Conservation (phyloP, 2,329 filamentous ascomycete species). For the Fusarium camptoceras region DNA sequence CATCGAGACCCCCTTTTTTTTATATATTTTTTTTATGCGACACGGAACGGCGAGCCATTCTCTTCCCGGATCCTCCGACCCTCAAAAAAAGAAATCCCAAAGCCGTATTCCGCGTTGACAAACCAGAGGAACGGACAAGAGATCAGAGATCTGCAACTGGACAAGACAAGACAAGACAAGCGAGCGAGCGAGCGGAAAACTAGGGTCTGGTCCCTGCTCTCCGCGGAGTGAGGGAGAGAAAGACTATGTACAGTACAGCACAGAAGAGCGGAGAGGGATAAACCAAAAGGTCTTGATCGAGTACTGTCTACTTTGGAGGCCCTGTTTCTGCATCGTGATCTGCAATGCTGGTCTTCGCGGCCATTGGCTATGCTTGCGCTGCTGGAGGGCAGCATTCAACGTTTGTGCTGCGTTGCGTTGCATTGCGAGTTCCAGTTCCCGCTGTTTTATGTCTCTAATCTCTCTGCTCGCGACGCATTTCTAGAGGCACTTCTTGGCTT, state of each 20-base stretch:
- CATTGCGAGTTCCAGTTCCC: neutral
- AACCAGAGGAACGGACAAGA: neutral
- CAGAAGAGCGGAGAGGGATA: neutral
- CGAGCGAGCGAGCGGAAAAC: slow-evolving; percentile 5
- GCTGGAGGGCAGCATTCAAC: slow-evolving; percentile 8
- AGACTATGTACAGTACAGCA: neutral
- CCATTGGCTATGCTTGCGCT: slow-evolving; percentile 26
- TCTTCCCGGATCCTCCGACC: slow-evolving; percentile 4
- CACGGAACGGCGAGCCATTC: neutral
- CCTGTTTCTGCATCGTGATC: slow-evolving; percentile 32
- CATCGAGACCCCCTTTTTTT: neutral
- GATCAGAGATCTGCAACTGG: slow-evolving; percentile 25
- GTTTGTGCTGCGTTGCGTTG: neutral
- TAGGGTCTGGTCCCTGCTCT: slow-evolving; percentile 26
- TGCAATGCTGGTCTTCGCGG: slow-evolving; percentile 8
- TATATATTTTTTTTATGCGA: neutral
- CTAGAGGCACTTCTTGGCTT: neutral
- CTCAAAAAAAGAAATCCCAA: slow-evolving; percentile 1
- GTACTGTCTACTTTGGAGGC: slow-evolving; percentile 27
- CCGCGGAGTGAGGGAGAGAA: neutral
- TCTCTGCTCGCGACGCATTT: neutral
- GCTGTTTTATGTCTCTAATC: neutral
- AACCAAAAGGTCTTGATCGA: slow-evolving; percentile 16
- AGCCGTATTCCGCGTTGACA: neutral
- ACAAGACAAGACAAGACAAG: slow-evolving; percentile 5